These are phyloP conservation scores for Citrus inodora DNA, from an alignment of 345 rosid species.

Conservation along the genomic window DNA sequence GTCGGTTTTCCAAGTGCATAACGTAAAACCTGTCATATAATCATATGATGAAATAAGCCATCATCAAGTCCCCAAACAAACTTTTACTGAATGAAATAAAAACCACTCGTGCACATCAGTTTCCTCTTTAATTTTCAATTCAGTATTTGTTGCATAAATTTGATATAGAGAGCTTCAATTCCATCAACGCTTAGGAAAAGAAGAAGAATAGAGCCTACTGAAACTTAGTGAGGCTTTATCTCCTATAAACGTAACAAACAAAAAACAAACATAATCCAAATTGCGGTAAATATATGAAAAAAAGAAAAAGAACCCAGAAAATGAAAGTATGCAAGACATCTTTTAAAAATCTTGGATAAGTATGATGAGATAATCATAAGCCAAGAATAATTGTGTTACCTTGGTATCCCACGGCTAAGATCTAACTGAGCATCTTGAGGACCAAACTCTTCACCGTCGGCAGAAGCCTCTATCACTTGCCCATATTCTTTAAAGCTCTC, in stretches of 20 bases:
- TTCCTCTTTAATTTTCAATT: not conserved
- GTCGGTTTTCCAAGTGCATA: constrained; percentile 43
- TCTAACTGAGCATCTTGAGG: constrained; percentile 79
- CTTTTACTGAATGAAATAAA: not conserved
- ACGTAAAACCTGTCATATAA: constrained; percentile 48
- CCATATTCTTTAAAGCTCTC: constrained; percentile 71
- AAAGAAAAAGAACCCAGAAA: too few species aligned
- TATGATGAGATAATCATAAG: too few species aligned
- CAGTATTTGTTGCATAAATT: not conserved
- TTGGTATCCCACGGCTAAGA: constrained; percentile 63
- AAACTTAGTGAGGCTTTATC: not conserved
- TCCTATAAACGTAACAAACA: not conserved
- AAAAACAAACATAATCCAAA: not conserved
- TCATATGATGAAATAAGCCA: not conserved
- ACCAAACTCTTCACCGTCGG: constrained; percentile 59
- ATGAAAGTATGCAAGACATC: too few species aligned
- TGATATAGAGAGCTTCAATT: not conserved
- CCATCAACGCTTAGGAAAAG: not conserved
- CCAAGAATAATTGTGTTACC: constrained; percentile 25
- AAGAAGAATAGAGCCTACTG: not conserved
- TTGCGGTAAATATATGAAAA: too few species aligned
- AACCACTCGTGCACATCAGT: not conserved
- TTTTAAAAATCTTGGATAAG: too few species aligned
- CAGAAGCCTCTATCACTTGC: constrained; percentile 57
- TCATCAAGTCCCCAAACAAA: not conserved